Base-by-base conservation (phyloP, 2,329 filamentous ascomycete species). In the Cordyceps cicadae region DNA sequence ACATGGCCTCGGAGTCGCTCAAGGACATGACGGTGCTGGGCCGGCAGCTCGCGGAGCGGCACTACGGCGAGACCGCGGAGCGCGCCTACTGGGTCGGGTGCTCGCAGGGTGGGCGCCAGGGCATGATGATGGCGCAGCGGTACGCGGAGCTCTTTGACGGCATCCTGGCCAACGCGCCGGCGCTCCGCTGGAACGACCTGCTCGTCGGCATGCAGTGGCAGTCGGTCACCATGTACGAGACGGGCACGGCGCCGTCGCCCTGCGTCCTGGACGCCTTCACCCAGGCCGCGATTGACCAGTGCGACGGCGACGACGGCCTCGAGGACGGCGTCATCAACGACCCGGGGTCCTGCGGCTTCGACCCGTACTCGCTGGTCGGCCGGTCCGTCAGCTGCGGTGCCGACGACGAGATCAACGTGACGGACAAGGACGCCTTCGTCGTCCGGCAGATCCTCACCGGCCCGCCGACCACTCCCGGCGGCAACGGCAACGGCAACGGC, bases 101-200 rank as follows among this genome's bases (percentile, higher is more conserved):
- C 65, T 81, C 79, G 1, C 81, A 78, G 0, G 81, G 82, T 14
- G 83, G 83, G 2, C 72, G 82, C 1, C 81, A 85, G 67, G 82
- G 81, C 8, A 69, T 82, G 26, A 79, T 79, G 65, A 72, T 79
- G 12, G 77, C 79, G 0, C 78, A 84, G 64, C 67, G 74, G 9
- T 82, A 78, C 62, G 81, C 82, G 0, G 72, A 78, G 1, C 77
- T 79, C 39, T 84, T 81, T 50, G 78, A 84, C 51, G 82, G 82
- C 3, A 76, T 84, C 15, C 66, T 82, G 0, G 81, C 80, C 1
- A 76, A 74, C 0, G 71, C 71, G 1, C 75, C 77, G 1, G 81
- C 77, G 7, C 63, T 77, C 6, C 66, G 73, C 48, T 82, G 66
- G 74, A 71, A 51, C 72, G 57, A 62, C 6, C 59, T 67, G 8